Percentiles rank a stretch among this genome's conserved stretches.
Conservation (phyloP, 108 stramenopile species). For the Cyclotella kingstonii region DNA sequence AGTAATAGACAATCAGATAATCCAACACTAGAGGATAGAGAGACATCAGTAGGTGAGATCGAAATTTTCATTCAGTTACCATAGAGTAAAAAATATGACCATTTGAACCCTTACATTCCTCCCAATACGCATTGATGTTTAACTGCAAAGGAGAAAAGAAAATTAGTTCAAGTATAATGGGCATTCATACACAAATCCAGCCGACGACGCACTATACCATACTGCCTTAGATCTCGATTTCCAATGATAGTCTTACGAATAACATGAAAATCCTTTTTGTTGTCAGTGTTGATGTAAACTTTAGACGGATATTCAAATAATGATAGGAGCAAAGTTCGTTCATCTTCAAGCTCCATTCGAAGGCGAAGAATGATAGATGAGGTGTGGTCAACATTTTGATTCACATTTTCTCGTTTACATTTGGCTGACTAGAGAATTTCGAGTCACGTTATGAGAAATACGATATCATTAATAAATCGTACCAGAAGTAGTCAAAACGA, state of each 20-base stretch:
- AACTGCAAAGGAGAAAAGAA: constrained; percentile 1
- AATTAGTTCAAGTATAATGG: not conserved
- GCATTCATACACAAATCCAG: too few species aligned
- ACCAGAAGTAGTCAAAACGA: too few species aligned
- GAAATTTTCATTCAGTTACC: too few species aligned
- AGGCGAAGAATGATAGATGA: constrained; percentile 34
- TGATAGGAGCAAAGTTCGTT: constrained; percentile 49
- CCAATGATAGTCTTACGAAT: constrained; percentile 62
- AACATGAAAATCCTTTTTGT: constrained; percentile 62
- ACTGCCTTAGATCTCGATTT: constrained; percentile 46
- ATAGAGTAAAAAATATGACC: too few species aligned
- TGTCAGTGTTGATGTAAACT: constrained; percentile 66
- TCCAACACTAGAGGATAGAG: constrained; percentile 30
- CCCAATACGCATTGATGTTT: constrained; percentile 21
- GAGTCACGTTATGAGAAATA: too few species aligned
- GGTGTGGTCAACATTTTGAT: constrained; percentile 5
- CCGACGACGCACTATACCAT: too few species aligned
- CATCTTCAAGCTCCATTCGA: constrained; percentile 60
- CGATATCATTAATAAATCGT: too few species aligned
- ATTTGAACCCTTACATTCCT: constrained; percentile 33
- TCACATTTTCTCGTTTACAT: constrained; percentile 9
- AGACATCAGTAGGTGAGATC: too few species aligned
- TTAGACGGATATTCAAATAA: constrained; percentile 45
- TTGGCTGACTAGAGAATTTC: constrained; percentile 27
- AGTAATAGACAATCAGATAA: constrained; percentile 45